A percentile compares a stretch with the other conserved stretches of the same genome.
phyloP scores from a whole-genome alignment of 2,329 filamentous ascomycete genomes.

The Fusarium virguliforme region DNA sequence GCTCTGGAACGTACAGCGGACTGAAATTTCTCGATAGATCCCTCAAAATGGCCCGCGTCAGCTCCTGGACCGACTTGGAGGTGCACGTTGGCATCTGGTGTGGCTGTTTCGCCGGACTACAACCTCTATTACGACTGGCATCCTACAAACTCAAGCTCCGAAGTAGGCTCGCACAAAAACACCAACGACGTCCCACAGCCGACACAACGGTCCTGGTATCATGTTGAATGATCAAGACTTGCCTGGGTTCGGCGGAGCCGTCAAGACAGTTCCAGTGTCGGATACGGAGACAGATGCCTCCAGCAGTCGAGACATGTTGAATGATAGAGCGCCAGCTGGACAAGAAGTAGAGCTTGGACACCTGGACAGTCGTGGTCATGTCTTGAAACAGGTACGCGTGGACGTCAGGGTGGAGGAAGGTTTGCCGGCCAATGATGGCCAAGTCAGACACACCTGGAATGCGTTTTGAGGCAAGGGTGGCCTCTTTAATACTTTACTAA shows the following conservation, averaged over 20 bases:
- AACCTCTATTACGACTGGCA: background rate
- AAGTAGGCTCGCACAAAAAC: background rate
- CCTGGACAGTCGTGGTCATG: background rate
- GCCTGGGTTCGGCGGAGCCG: background rate
- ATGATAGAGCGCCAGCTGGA: background rate
- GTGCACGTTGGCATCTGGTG: background rate
- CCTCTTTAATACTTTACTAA: background rate
- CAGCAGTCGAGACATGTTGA: background rate
- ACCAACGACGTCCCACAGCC: background rate
- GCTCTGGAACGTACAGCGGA: too few species aligned
- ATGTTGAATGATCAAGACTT: background rate
- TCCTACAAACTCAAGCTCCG: constrained; percentile 2
- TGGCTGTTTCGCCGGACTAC: constrained; percentile 2
- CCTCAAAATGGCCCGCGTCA: background rate
- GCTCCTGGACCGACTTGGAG: constrained; percentile 7
- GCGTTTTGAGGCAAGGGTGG: background rate
- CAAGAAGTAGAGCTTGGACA: background rate
- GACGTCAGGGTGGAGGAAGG: background rate
- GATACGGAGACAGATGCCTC: background rate
- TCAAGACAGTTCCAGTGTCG: background rate
- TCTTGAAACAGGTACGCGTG: background rate
- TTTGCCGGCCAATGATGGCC: background rate
- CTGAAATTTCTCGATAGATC: background rate
- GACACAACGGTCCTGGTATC: background rate
- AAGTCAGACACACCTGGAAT: constrained; percentile 2